phyloP scores from a whole-genome alignment of 352 stramenopile species.

The Globisporangium paddicum region DNA sequence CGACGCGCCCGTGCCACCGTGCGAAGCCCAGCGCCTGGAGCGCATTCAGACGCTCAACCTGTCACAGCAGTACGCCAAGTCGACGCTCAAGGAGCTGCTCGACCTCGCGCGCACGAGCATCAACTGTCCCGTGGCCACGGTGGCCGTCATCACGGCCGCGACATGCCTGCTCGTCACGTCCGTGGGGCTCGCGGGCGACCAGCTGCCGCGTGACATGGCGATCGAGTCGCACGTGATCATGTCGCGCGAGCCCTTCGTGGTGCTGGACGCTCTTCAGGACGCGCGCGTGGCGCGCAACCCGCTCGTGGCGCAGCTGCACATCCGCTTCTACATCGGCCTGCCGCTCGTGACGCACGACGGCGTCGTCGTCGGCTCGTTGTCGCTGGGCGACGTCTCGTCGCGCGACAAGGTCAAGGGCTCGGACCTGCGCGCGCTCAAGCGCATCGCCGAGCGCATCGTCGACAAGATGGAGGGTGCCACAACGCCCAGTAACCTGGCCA shows the following conservation, averaged over 20 bases:
- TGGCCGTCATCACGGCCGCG: constrained; percentile 64
- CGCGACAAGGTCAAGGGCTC: constrained; percentile 59
- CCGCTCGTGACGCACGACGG: constrained; percentile 69
- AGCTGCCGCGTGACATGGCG: constrained; percentile 70
- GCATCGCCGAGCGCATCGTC: constrained; percentile 64
- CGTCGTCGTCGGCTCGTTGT: constrained; percentile 65
- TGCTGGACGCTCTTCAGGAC: constrained; percentile 75
- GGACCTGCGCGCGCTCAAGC: constrained; percentile 61
- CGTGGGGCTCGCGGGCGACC: constrained; percentile 67
- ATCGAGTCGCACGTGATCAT: constrained; percentile 77
- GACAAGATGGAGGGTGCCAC: constrained; percentile 66
- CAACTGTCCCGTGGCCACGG: constrained; percentile 60
- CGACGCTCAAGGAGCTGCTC: constrained; percentile 64
- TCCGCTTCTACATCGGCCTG: constrained; percentile 77
- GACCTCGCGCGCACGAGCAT: constrained; percentile 66
- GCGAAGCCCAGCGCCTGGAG: constrained; percentile 49
- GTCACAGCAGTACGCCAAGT: constrained; percentile 72
- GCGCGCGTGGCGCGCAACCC: constrained; percentile 77
- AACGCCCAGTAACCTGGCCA: not conserved
- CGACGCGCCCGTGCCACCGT: constrained; percentile 52
- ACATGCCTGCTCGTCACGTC: constrained; percentile 77
- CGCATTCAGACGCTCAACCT: constrained; percentile 67
- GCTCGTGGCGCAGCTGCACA: constrained; percentile 57
- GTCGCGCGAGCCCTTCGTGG: constrained; percentile 58
- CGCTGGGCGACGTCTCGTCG: constrained; percentile 57